Base-by-base conservation (phyloP, 352 stramenopile genomes). In the Halophytophthora polymorphica region DNA sequence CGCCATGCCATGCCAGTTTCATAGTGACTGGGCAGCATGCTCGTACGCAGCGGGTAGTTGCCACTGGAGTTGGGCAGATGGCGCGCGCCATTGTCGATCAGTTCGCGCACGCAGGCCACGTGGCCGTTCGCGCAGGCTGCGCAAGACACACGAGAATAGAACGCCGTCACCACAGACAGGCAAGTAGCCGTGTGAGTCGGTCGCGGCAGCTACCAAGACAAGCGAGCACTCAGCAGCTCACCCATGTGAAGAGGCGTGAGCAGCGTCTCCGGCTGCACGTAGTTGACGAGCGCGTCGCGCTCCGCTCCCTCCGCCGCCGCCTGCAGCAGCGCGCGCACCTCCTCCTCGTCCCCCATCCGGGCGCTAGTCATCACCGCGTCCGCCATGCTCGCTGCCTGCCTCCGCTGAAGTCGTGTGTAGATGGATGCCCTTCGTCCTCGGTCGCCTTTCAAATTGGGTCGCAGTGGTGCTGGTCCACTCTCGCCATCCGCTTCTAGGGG, bases 191-290 rank as follows among this genome's bases (percentile, higher is more conserved):
- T n/a, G n/a, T n/a, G n/a, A n/a, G n/a, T n/a, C n/a, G n/a, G n/a
- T n/a, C n/a, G n/a, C n/a, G n/a, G n/a, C n/a, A n/a, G 17, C 2
- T 41, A 29, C 11, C 22, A 23, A 13, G 17, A 49, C 18, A 44
- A 34, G 36, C 28, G 22, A 53, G 6, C 42, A 18, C 7, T 10
- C 13, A 21, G 14, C 15, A 18, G 34, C 62, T 25, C 62, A 88
- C 81, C 83, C 83, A 94, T 94, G 66, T 94, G 83, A 18, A 94
- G 75, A 22, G 83, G 79, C 35, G 83, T 90, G 65, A 92, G 92
- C 35, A 79, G 64, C 49, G 81, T 83, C 47, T 79, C 72, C 12
- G 81, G 66, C 61, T 94, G 79, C 45, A 78, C 73, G 28, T 77
- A 94, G 61, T 94, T 91, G 25, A 92, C 60, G 17, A 86, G 45